These are phyloP conservation scores for Madurella mycetomatis DNA, from an alignment of 2,329 filamentous ascomycete species.

Conservation along the genomic window DNA sequence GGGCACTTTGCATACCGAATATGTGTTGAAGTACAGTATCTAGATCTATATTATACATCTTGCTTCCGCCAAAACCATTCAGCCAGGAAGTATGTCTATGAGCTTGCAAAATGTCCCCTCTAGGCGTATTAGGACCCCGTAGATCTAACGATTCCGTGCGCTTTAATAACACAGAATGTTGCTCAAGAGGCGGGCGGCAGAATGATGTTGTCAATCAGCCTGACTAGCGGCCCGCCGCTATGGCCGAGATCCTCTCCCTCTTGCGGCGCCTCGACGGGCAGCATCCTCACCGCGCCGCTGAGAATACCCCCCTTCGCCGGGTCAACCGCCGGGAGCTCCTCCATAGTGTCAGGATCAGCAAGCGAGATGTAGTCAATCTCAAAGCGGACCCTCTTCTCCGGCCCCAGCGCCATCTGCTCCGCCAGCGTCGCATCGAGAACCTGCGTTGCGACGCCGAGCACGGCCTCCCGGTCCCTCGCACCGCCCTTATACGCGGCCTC, in stretches of 20 bases:
- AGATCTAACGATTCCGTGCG: slow-evolving; percentile 15
- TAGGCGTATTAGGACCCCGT: neutral
- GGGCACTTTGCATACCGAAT: no score
- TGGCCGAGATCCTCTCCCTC: slow-evolving; percentile 72
- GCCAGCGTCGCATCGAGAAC: slow-evolving; percentile 52
- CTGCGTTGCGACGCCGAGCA: slow-evolving; percentile 67
- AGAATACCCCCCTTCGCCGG: slow-evolving; percentile 69
- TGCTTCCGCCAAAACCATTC: neutral
- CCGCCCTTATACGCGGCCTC: slow-evolving; percentile 60
- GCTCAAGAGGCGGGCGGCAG: slow-evolving; percentile 42
- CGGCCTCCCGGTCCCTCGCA: slow-evolving; percentile 53
- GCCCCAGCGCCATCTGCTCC: slow-evolving; percentile 58
- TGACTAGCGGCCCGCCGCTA: slow-evolving; percentile 67
- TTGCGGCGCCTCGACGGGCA: slow-evolving; percentile 67
- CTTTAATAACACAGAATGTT: neutral
- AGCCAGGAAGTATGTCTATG: slow-evolving; percentile 3
- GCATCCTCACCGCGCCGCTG: slow-evolving; percentile 87
- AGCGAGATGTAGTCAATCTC: slow-evolving; percentile 92
- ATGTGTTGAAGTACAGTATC: no score
- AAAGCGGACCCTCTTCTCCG: slow-evolving; percentile 62
- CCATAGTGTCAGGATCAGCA: slow-evolving; percentile 77
- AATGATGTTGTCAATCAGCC: slow-evolving; percentile 92
- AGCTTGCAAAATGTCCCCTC: neutral
- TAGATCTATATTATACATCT: neutral
- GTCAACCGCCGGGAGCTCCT: slow-evolving; percentile 71